Base-by-base conservation (phyloP, 495 filamentous ascomycete genomes). In the Stereocaulon alpinum region DNA sequence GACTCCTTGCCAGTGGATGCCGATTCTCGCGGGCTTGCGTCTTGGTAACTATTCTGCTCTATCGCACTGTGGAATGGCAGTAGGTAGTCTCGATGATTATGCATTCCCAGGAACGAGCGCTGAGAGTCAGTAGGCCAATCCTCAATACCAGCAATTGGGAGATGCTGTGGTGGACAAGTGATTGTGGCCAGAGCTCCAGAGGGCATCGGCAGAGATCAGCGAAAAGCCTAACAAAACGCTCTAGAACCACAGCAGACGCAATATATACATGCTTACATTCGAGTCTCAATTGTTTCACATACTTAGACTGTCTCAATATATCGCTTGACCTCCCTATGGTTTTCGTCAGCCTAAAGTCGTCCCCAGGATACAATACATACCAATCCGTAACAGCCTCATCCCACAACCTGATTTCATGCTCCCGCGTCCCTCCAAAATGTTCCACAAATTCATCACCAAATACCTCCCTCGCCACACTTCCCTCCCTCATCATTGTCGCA, bases 371-470 rank as follows among this genome's bases (percentile, higher is more conserved):
- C 30, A 30, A 24, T 15, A 80, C 82, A 63, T 73, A 89, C 90
- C 91, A 96, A 71, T 95, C 91, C 27, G 91, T 95, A 9, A 95
- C 90, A 1, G 90, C 89, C 69, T 96, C 91, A 68, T 98, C 90
- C 89, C 90, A 98, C 18, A 95, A 72, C 60, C 84, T 76, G 64
- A 91, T 78, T 71, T 98, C 93, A 71, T 98, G 91, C 66, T 92
- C 87, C 60, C 93, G 82, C 24, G 93, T 96, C 9, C 93, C 93
- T 4, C 85, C 88, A 76, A 82, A 98, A 68, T 98, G 94, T 4
- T 96, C 90, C 9, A 98, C 91, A 71, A 98, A 98, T 11, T 86
- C 87, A 71, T 97, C 84, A 0, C 94, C 94, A 70, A 98, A 89
- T 0, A 92, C 88, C 69, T 96, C 87, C 52, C 93, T 77, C 42